Conservation (phyloP, 192 early-diverging fungal genomes). For the Backusella morwellensis region DNA sequence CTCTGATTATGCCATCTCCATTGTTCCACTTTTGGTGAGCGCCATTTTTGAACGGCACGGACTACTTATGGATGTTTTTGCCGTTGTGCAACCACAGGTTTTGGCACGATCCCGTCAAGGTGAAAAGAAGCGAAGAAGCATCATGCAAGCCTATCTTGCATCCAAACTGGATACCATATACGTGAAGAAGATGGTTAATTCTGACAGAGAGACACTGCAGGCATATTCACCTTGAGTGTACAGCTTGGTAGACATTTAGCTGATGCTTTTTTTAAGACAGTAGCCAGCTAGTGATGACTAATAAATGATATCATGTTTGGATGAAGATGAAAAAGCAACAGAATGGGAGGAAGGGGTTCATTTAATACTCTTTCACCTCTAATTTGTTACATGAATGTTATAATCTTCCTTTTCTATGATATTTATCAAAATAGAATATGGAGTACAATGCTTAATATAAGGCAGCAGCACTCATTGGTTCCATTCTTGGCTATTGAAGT, state of each 20-base stretch:
- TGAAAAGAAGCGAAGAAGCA: slow-evolving; percentile 59
- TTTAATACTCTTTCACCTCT: no score
- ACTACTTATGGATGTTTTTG: slow-evolving; percentile 70
- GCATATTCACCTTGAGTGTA: neutral
- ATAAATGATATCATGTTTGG: no score
- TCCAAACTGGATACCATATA: slow-evolving; percentile 2
- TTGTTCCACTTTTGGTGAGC: slow-evolving; percentile 60
- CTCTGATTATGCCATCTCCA: slow-evolving; percentile 8
- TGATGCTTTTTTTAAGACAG: no score
- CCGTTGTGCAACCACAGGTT: slow-evolving; percentile 52
- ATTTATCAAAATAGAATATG: no score
- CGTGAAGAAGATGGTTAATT: slow-evolving; percentile 26
- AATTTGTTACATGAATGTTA: no score
- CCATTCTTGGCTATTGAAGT: no score
- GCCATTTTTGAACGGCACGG: slow-evolving; percentile 69
- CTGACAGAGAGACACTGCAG: slow-evolving; percentile 15
- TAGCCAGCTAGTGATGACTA: no score
- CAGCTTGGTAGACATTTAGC: neutral
- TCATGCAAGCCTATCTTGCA: slow-evolving; percentile 18
- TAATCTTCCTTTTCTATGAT: no score
- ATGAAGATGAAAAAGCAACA: no score
- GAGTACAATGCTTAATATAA: no score
- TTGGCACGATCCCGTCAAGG: slow-evolving; percentile 64
- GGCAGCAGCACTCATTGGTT: no score
- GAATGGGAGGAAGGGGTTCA: no score